These are phyloP conservation scores for Barnettozyma sp. DNA, from an alignment of 805 yeast genomes.

Conservation along the genomic window DNA sequence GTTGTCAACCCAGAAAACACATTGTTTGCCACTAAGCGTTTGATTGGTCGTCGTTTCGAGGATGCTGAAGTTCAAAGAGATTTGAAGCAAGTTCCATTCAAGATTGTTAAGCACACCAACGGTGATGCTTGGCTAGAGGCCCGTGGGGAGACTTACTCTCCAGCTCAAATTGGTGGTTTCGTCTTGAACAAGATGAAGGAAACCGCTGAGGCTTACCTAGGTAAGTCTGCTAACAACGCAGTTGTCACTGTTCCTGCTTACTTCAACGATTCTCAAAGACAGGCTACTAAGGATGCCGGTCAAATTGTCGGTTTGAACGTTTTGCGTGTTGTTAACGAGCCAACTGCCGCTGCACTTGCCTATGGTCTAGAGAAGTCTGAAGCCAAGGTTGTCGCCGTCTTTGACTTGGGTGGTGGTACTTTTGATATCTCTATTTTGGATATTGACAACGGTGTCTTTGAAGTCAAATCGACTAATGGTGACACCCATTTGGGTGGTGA, in stretches of 20 bases:
- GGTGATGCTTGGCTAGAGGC: slow-evolving; percentile 66
- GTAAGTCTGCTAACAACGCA: slow-evolving; percentile 53
- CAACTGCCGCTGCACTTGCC: slow-evolving; percentile 90
- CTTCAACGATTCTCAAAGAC: slow-evolving; percentile 18
- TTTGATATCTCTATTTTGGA: slow-evolving; percentile 89
- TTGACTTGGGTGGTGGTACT: slow-evolving; percentile 97
- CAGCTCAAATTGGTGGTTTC: slow-evolving; percentile 66
- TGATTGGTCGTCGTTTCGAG: slow-evolving; percentile 67
- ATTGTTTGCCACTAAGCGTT: slow-evolving; percentile 73
- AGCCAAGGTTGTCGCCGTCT: slow-evolving; percentile 77
- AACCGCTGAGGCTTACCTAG: slow-evolving; percentile 54
- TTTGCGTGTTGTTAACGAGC: slow-evolving; percentile 16
- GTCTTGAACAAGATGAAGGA: slow-evolving; percentile 59
- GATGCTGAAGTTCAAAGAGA: slow-evolving; percentile 73
- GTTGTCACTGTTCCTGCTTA: slow-evolving; percentile 39
- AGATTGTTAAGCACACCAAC: slow-evolving; percentile 49
- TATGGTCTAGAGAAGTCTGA: slow-evolving; percentile 80
- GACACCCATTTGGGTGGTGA: slow-evolving; percentile 31
- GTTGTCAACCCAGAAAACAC: slow-evolving; percentile 73
- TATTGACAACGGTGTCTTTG: slow-evolving; percentile 93
- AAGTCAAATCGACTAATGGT: slow-evolving; percentile 78
- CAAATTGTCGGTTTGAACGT: slow-evolving; percentile 16
- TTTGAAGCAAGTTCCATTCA: slow-evolving; percentile 55
- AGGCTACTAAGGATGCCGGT: slow-evolving; percentile 19
- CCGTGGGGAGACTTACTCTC: slow-evolving; percentile 44